Conservation (phyloP, 441 rosid genomes). For the Populus trichocarpa region DNA sequence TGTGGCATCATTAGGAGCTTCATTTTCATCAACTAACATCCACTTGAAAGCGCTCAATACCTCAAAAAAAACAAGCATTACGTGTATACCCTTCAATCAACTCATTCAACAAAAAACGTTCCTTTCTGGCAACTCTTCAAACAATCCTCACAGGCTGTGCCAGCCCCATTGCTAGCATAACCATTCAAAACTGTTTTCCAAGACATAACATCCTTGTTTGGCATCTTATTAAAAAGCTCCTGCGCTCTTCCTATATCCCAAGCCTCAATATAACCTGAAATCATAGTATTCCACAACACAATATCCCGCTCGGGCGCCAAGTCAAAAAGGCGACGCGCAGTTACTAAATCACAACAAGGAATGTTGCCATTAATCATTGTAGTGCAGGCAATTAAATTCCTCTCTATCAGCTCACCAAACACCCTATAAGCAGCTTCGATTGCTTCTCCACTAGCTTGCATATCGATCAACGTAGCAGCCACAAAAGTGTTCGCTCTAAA, state of each 20-base stretch:
- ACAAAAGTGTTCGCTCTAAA: slow-evolving; percentile 41
- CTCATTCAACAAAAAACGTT: slow-evolving; percentile 65
- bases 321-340: slow-evolving; percentile 51
- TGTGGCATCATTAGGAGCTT: slow-evolving; percentile 56
- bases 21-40: slow-evolving; percentile 42
- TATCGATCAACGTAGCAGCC: slow-evolving; percentile 52
- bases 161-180: slow-evolving; percentile 43
- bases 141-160: slow-evolving; percentile 40
- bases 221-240: slow-evolving; percentile 56
- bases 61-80: slow-evolving; percentile 30
- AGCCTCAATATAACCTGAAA: slow-evolving; percentile 49
- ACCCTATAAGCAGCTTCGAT: slow-evolving; percentile 45
- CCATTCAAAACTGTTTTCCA: slow-evolving; percentile 66
- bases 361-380: slow-evolving; percentile 49
- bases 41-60: slow-evolving; percentile 46
- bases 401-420: slow-evolving; percentile 53
- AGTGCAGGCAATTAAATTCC: slow-evolving; percentile 69
- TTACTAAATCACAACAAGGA: slow-evolving; percentile 38
- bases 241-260: slow-evolving; percentile 54
- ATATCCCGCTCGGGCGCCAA: slow-evolving; percentile 60
- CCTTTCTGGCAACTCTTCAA: slow-evolving; percentile 52
- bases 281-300: slow-evolving; percentile 63
- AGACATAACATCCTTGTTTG: slow-evolving; percentile 55
- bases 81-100: slow-evolving; percentile 49
- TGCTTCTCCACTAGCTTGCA: slow-evolving; percentile 43